These are phyloP conservation scores for Penstemon barbatus DNA, from an alignment of 257 asterid species.

Conservation along the genomic window DNA sequence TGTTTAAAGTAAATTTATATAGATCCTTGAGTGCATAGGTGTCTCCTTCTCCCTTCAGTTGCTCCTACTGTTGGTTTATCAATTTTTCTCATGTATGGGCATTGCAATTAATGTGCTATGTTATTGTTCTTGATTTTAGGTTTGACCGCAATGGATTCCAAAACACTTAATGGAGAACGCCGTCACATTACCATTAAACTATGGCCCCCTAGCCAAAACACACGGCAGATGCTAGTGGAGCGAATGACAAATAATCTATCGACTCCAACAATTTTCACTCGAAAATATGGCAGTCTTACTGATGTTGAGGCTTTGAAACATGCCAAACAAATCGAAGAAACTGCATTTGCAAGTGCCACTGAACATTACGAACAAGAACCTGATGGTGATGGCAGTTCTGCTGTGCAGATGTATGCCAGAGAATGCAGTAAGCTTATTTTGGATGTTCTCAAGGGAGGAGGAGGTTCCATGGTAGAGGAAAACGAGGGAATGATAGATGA, in stretches of 20 bases:
- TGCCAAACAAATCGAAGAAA: constrained; percentile 73
- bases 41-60: constrained; percentile 4
- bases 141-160: constrained; percentile 57
- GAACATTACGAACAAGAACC: constrained; percentile 74
- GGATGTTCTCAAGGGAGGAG: constrained; percentile 69
- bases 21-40: neutral
- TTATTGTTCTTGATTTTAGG: constrained; percentile 25
- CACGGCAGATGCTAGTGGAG: constrained; percentile 74
- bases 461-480: constrained; percentile 41
- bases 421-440: constrained; percentile 88
- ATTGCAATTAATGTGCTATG: constrained; percentile 7
- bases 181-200: constrained; percentile 71
- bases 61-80: constrained; percentile 4
- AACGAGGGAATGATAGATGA: constrained; percentile 36
- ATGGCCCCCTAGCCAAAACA: constrained; percentile 94
- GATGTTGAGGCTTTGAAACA: constrained; percentile 55
- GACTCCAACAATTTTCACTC: constrained; percentile 86
- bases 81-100: constrained; percentile 12
- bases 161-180: constrained; percentile 52
- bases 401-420: constrained; percentile 89
- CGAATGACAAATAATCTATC: constrained; percentile 81
- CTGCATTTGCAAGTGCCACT: constrained; percentile 63
- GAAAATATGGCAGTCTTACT: constrained; percentile 72
- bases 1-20: neutral
- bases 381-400: constrained; percentile 95